phyloP scores from a whole-genome alignment of 2,329 filamentous ascomycete genomes.

The Achaetomium macrosporum region DNA sequence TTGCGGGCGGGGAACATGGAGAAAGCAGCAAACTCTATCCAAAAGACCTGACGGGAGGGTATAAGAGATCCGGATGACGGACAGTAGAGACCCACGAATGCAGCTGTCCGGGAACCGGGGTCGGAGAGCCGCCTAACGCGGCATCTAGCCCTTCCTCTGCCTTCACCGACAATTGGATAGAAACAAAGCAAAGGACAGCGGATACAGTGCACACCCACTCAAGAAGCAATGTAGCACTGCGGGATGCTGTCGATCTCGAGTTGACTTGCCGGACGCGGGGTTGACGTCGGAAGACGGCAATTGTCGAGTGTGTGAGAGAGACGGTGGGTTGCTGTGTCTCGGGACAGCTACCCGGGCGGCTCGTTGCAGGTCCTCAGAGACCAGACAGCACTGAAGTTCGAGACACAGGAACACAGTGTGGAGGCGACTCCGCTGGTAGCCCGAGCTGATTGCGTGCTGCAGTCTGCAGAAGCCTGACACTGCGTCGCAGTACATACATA shows the following conservation, averaged over 20 bases:
- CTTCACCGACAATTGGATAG: slow-evolving; percentile 13
- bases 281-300: background rate
- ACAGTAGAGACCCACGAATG: background rate
- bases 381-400: background rate
- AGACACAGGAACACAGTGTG: no score
- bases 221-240: slow-evolving; percentile 2
- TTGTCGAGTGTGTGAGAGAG: background rate
- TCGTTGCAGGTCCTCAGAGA: background rate
- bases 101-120: background rate
- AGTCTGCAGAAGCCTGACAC: background rate
- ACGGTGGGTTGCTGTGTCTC: slow-evolving; percentile 7
- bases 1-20: background rate
- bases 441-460: background rate
- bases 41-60: background rate
- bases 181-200: background rate
- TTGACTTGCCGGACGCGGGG: background rate
- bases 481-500: no score
- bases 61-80: background rate
- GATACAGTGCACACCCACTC: slow-evolving; percentile 1
- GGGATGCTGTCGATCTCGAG: background rate
- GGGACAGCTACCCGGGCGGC: slow-evolving; percentile 12
- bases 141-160: background rate
- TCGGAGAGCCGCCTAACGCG: background rate
- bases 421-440: no score
- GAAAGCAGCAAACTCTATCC: background rate